Base-by-base conservation (phyloP, 169 alveolate genomes). In the Plasmodium yoelii region DNA sequence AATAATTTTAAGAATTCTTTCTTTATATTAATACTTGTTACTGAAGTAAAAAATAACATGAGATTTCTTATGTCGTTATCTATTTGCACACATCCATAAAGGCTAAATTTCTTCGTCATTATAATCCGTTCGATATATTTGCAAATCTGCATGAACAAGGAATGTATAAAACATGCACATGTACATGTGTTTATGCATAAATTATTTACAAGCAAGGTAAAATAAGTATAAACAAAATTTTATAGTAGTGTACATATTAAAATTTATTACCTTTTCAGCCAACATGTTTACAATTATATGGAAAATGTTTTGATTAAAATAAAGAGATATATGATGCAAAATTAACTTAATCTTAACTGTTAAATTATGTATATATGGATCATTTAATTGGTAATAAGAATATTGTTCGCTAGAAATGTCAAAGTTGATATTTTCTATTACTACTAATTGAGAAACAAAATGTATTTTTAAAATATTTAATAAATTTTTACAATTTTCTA, bases 1-100 rank as follows among this genome's bases (percentile, higher is more conserved):
- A 82, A 49, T 47, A 82, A 22, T 28, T 82, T 82, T 19, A 73
- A 6, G 19, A 82, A 82, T 60, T 82, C 84, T 55, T 82, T 82
- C 51, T 82, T 82, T 18, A 82, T 72, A 61, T 68, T 82, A 63
- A 67, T 55, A 34, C 47, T 82, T 34, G 90, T 82, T 59, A 82
- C 56, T 49, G 90, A 82, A 1, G 90, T 82, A 39, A 82, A 82
- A 70, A 82, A 82, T 1, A 82, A 53, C 90, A 82, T 82, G 42
- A 82, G 60, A 42, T 61, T 82, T 56, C 90, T 34, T 24, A 82
- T 82, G 61, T 82, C 90, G 72, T 82, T 82, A 44, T 82, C 90
- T 67, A 82, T 42, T 56, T 82, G 90, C 57, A 82, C 90, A 28
- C 86, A 65, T 4, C 90, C 90, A 53, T 82, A 82, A 8, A 82